Percentiles rank a stretch among this genome's conserved stretches.
phyloP scores from a whole-genome alignment of 345 rosid species.

The Eucalyptus regnans region DNA sequence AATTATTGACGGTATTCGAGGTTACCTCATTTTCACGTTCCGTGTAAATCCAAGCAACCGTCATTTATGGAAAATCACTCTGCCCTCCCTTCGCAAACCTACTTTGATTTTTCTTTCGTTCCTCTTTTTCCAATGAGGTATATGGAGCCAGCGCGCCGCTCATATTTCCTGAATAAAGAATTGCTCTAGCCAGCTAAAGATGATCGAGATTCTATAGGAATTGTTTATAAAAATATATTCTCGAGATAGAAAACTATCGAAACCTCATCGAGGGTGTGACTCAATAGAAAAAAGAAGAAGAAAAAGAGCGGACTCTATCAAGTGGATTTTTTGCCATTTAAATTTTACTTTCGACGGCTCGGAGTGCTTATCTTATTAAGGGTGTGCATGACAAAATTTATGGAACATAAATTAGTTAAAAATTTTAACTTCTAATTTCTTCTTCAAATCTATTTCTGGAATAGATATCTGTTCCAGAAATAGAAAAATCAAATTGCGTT shows the following conservation, averaged over 20 bases:
- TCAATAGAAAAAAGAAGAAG: too few species aligned
- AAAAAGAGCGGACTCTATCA: background rate
- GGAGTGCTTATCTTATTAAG: background rate
- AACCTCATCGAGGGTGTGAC: background rate
- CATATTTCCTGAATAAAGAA: background rate
- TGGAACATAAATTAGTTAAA: too few species aligned
- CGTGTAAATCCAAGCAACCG: background rate
- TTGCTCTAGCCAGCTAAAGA: background rate
- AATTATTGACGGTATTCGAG: background rate
- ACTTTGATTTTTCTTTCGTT: background rate
- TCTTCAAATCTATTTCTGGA: too few species aligned
- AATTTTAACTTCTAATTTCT: too few species aligned
- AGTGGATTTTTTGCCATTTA: background rate
- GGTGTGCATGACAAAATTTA: too few species aligned
- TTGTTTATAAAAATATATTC: background rate
- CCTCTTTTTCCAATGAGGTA: background rate
- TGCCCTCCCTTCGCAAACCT: background rate
- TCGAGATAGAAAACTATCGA: background rate
- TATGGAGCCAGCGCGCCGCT: background rate
- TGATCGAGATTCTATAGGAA: background rate
- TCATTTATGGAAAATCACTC: background rate
- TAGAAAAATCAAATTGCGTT: too few species aligned
- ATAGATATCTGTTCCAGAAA: too few species aligned
- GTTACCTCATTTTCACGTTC: background rate
- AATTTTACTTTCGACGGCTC: background rate